Conservation (phyloP, 1,139 yeast genomes). For the Yamadazyma atlantica region DNA sequence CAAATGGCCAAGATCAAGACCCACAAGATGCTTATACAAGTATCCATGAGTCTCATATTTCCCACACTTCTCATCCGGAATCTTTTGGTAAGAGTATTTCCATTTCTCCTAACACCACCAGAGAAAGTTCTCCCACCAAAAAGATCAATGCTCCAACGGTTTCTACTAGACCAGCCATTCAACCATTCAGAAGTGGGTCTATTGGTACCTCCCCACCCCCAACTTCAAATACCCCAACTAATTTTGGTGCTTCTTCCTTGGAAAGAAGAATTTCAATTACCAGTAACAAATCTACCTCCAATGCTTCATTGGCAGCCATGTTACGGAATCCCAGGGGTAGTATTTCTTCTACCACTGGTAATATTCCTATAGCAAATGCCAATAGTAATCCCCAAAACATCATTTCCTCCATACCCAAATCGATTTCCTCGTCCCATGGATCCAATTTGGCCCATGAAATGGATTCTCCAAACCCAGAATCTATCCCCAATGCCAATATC, state of each 20-base stretch:
- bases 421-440: slow-evolving; percentile 45
- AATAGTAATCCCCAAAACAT: slow-evolving; percentile 13
- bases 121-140: slow-evolving; percentile 14
- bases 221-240: slow-evolving; percentile 22
- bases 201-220: slow-evolving; percentile 51
- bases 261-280: slow-evolving; percentile 47
- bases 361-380: slow-evolving; percentile 25
- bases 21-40: not conserved
- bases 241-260: slow-evolving; percentile 26
- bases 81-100: slow-evolving; percentile 15
- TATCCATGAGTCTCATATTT: no score
- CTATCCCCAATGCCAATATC: not conserved
- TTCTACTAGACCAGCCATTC: slow-evolving; percentile 39
- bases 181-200: slow-evolving; percentile 64
- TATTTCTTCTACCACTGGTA: slow-evolving; percentile 31
- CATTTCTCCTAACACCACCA: slow-evolving; percentile 29
- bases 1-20: not conserved
- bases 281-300: slow-evolving; percentile 51
- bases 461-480: slow-evolving; percentile 22
- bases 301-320: slow-evolving; percentile 55
- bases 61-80: no score
- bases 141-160: slow-evolving; percentile 20
- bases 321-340: slow-evolving; percentile 49
- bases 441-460: slow-evolving; percentile 21
- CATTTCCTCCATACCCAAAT: slow-evolving; percentile 33